Evolutionary conservation across 2,329 filamentous ascomycete genomes (phyloP).

Genomic region (Capronia epimyces): DNA sequence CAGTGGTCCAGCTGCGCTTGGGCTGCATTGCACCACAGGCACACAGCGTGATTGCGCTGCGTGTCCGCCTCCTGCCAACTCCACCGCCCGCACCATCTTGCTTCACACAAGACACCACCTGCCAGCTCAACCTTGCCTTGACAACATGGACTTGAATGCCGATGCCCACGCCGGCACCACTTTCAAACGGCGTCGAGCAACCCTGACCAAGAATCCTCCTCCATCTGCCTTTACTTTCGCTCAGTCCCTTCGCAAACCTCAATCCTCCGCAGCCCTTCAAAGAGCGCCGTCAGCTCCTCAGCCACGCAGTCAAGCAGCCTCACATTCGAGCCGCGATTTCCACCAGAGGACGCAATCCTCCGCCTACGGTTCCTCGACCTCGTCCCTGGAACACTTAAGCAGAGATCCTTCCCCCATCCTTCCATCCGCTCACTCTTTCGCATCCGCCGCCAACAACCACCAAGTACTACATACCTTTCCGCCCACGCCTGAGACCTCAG

Average conservation of each 20-base stretch:
- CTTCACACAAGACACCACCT: neutral
- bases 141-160: conserved; percentile 14
- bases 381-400: conserved; percentile 44
- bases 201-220: conserved; percentile 39
- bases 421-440: conserved; percentile 31
- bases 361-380: conserved; percentile 44
- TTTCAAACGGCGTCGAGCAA: conserved; percentile 25
- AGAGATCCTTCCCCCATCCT: conserved; percentile 38
- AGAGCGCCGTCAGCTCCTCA: conserved; percentile 45
- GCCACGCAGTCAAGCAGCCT: conserved; percentile 36
- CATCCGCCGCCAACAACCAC: conserved; percentile 35
- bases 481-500: conserved; percentile 27
- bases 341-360: conserved; percentile 44
- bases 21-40: neutral
- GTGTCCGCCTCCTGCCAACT: conserved; percentile 1
- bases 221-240: conserved; percentile 35
- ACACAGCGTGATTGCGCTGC: neutral
- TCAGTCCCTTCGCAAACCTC: conserved; percentile 39
- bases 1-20: neutral
- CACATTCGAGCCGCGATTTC: conserved; percentile 27
- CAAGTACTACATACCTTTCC: conserved; percentile 36
- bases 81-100: neutral
- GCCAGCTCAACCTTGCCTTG: conserved; percentile 9
- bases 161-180: conserved; percentile 17
- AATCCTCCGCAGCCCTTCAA: conserved; percentile 42